Evolutionary conservation across 2,329 filamentous ascomycete genomes (phyloP).

Genomic region (Pseudocercospora vitis): DNA sequence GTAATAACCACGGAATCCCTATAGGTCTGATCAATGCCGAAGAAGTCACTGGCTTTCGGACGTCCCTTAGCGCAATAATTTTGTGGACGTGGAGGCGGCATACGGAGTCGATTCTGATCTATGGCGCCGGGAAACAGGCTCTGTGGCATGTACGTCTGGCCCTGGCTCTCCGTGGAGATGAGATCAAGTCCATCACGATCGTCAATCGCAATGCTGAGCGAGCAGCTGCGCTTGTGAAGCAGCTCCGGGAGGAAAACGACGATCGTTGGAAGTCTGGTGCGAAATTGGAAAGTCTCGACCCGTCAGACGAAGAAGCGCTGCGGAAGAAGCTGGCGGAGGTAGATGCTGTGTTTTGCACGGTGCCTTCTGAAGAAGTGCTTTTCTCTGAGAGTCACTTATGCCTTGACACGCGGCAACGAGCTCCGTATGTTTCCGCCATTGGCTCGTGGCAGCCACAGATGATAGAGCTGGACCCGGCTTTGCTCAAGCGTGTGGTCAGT

Average conservation of each 20-base stretch:
- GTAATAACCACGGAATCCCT: slow-evolving; percentile 11
- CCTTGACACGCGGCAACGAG: slow-evolving; percentile 15
- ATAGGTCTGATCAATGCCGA: slow-evolving; percentile 59
- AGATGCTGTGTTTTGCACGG: slow-evolving; percentile 53
- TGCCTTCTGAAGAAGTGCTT: slow-evolving; percentile 47
- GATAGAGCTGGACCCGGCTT: slow-evolving; percentile 50
- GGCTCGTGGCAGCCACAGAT: slow-evolving; percentile 43
- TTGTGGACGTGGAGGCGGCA: slow-evolving; percentile 41
- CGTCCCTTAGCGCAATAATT: slow-evolving; percentile 69
- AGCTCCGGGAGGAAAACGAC: slow-evolving; percentile 8
- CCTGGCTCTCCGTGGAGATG: slow-evolving; percentile 39
- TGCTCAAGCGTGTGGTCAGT: slow-evolving; percentile 37
- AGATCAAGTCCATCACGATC: slow-evolving; percentile 36
- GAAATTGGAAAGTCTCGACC: slow-evolving; percentile 9
- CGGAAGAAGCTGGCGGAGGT: slow-evolving; percentile 35
- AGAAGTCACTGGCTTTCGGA: slow-evolving; percentile 77
- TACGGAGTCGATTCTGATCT: slow-evolving; percentile 45
- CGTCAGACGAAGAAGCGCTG: slow-evolving; percentile 22
- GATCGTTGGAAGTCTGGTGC: slow-evolving; percentile 2
- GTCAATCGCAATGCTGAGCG: slow-evolving; percentile 30
- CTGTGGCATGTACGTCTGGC: slow-evolving; percentile 53
- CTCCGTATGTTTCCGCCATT: slow-evolving; percentile 33
- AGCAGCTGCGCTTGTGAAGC: slow-evolving; percentile 11
- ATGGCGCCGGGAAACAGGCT: slow-evolving; percentile 52
- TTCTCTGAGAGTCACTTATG: slow-evolving; percentile 44